Evolutionary conservation across 1,139 yeast genomes (phyloP).

Genomic region (Dujonia santamariae): DNA sequence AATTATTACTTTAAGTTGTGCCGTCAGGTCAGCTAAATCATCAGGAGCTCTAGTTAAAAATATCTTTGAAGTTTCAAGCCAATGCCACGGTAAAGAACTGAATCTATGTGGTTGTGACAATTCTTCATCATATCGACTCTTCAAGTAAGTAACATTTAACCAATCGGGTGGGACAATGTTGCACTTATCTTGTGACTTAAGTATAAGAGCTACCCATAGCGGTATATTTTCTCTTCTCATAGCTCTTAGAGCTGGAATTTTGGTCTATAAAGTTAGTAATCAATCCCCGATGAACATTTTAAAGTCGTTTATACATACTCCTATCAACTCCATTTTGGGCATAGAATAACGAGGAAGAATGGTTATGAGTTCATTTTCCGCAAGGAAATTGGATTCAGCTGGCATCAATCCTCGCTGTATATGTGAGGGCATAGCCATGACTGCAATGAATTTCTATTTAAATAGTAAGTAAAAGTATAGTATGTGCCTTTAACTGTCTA

Average conservation of each 20-base stretch:
- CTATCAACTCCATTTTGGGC: slow-evolving; percentile 61
- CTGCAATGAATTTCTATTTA: no score
- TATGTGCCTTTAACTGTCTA: no score
- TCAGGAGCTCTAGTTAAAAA: slow-evolving; percentile 68
- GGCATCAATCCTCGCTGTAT: slow-evolving; percentile 64
- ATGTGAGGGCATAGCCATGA: slow-evolving; percentile 64
- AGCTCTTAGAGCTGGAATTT: slow-evolving; percentile 56
- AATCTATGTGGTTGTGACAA: slow-evolving; percentile 54
- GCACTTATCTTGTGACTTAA: slow-evolving; percentile 84
- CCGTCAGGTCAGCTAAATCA: slow-evolving; percentile 67
- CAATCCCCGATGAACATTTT: not conserved
- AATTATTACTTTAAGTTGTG: slow-evolving; percentile 60
- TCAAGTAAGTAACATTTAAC: slow-evolving; percentile 62
- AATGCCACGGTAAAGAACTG: slow-evolving; percentile 75
- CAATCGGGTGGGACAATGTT: slow-evolving; percentile 84
- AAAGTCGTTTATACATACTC: slow-evolving; percentile 35
- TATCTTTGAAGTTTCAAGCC: slow-evolving; percentile 79
- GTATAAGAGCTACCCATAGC: slow-evolving; percentile 80
- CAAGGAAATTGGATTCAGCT: slow-evolving; percentile 75
- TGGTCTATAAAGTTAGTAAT: slow-evolving; percentile 21
- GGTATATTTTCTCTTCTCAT: slow-evolving; percentile 74
- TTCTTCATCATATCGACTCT: slow-evolving; percentile 67
- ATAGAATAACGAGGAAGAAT: slow-evolving; percentile 75
- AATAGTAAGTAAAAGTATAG: no score
- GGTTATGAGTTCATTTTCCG: slow-evolving; percentile 73